Conservation (phyloP, 139 green algal species). For the Micractinium conductrix region DNA sequence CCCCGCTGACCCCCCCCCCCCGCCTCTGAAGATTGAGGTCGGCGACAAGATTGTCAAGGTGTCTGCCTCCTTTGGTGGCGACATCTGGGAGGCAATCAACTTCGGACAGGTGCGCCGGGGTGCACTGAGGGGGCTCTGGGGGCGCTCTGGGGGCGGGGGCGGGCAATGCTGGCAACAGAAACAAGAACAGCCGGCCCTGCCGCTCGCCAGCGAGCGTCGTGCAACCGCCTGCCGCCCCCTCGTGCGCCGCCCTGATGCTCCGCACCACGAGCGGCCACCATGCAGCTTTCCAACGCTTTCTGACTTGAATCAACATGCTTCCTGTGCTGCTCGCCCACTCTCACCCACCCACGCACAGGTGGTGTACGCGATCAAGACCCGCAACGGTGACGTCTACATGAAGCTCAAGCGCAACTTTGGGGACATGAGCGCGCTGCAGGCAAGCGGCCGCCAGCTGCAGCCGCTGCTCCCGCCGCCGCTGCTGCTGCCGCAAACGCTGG, state of each 20-base stretch:
- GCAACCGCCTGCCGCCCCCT: neutral
- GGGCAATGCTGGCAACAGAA: too few species aligned
- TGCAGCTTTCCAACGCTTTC: too few species aligned
- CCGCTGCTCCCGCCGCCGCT: too few species aligned
- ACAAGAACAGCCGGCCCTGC: too few species aligned
- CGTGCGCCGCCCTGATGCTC: neutral
- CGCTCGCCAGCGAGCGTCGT: neutral
- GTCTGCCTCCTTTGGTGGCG: slow-evolving; percentile 93
- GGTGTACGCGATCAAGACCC: slow-evolving; percentile 98
- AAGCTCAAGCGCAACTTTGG: slow-evolving; percentile 89
- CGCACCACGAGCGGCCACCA: too few species aligned
- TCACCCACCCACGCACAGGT: slow-evolving; percentile 81
- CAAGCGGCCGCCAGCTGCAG: slow-evolving; percentile 8
- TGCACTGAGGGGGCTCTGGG: too few species aligned
- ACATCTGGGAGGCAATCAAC: slow-evolving; percentile 96
- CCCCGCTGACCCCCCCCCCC: neutral
- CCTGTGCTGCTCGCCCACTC: neutral
- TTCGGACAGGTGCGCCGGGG: slow-evolving; percentile 85
- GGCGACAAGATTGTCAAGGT: slow-evolving; percentile 94
- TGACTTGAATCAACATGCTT: neutral
- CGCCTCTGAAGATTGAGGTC: slow-evolving; percentile 51
- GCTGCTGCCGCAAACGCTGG: too few species aligned
- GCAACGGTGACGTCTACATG: slow-evolving; percentile 93
- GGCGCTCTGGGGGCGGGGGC: too few species aligned
- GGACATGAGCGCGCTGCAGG: slow-evolving; percentile 82